Percentiles rank a stretch among this genome's conserved stretches.
Conservation (phyloP, 2,329 filamentous ascomycete species). For the Colletotrichum destructivum region DNA sequence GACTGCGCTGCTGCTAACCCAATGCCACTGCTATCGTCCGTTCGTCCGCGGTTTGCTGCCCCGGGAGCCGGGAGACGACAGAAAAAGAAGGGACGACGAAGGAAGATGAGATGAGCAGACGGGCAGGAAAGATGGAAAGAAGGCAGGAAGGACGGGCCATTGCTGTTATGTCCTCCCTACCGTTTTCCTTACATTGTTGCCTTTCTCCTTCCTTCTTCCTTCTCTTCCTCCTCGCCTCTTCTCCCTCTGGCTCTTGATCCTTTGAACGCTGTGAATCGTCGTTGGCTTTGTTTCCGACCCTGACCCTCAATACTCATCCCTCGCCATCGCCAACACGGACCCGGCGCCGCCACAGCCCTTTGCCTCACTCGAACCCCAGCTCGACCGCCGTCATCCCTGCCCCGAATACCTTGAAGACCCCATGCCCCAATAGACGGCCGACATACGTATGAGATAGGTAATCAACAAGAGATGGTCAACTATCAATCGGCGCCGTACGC, state of each 20-base stretch:
- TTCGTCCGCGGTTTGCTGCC: too few species aligned
- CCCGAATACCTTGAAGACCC: not conserved
- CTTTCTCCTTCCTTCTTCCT: not conserved
- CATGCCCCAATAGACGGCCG: not conserved
- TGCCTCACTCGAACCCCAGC: not conserved
- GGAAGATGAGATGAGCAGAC: not conserved
- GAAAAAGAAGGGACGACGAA: not conserved
- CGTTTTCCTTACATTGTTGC: too few species aligned
- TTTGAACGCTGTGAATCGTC: too few species aligned
- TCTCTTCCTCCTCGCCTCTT: too few species aligned
- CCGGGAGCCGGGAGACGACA: not conserved
- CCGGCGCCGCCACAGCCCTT: not conserved
- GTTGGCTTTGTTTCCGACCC: too few species aligned
- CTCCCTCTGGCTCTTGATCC: too few species aligned
- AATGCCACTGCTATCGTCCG: not conserved
- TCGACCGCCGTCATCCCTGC: too few species aligned
- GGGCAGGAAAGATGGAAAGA: not conserved
- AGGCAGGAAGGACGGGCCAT: not conserved
- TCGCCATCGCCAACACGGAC: too few species aligned
- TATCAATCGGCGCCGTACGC: constrained; percentile 18
- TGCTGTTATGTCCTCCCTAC: too few species aligned
- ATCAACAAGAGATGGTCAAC: constrained; percentile 16
- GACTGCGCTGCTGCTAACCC: not conserved
- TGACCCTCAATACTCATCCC: not conserved
- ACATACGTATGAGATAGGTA: not conserved